Conservation (phyloP, 306 rosid species). For the Fagus sylvatica region DNA sequence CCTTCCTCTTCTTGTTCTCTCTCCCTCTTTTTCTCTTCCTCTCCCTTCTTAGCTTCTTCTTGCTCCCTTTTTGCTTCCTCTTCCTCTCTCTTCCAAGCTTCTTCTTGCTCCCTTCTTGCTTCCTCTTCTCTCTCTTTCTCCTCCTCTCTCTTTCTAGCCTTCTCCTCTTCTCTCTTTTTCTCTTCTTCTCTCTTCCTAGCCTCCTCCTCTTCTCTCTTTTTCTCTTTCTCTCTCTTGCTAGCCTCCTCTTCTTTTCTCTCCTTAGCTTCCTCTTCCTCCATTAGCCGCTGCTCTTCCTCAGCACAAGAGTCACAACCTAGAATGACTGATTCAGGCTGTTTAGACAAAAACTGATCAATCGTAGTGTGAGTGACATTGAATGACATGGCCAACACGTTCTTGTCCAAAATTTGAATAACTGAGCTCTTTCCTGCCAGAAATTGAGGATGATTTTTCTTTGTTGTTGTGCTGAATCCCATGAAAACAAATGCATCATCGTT, state of each 20-base stretch:
- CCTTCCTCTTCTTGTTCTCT: constrained; percentile 1
- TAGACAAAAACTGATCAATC: constrained; percentile 47
- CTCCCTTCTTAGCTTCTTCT: not conserved
- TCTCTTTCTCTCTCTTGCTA: constrained; percentile 14
- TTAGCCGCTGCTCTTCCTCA: constrained; percentile 66
- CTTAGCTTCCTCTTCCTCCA: constrained; percentile 51
- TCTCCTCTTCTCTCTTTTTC: not conserved
- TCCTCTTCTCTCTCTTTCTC: not conserved
- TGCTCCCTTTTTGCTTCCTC: not conserved
- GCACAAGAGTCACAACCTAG: constrained; percentile 76
- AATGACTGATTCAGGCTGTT: constrained; percentile 51
- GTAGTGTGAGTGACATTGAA: constrained; percentile 52
- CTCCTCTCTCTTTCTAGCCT: not conserved
- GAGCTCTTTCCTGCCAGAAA: constrained; percentile 71
- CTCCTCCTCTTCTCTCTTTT: constrained; percentile 7
- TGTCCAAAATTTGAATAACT: constrained; percentile 51
- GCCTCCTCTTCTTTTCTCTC: constrained; percentile 31
- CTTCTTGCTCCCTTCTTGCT: not conserved
- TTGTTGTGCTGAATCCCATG: constrained; percentile 75
- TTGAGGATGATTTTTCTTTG: constrained; percentile 51
- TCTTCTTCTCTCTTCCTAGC: not conserved
- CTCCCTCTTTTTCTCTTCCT: not conserved
- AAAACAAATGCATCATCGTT: constrained; percentile 64
- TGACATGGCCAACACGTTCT: constrained; percentile 54
- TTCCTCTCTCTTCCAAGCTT: not conserved